Evolutionary conservation across 345 rosid genomes (phyloP).

Genomic region (Gynandropsis gynandra): DNA sequence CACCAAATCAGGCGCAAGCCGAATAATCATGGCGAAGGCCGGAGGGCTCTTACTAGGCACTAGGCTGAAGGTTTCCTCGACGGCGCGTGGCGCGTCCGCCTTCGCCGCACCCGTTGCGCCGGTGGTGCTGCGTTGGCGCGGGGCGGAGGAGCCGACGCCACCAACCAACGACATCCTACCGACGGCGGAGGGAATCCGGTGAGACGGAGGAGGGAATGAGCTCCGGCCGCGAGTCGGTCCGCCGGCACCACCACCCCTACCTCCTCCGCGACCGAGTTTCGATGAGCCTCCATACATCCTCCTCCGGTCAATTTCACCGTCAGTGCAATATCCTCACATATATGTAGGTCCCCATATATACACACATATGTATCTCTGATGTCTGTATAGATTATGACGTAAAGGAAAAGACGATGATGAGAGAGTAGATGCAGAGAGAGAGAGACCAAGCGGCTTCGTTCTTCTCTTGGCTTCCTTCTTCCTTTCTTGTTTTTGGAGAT

Average conservation of each 20-base stretch:
- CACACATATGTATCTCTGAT: background rate
- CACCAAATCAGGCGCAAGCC: conserved; percentile 75
- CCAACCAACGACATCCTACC: conserved; percentile 35
- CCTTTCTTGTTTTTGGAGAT: background rate
- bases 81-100: too few species aligned
- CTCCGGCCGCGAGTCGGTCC: conserved; percentile 34
- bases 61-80: conserved; percentile 67
- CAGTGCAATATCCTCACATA: conserved; percentile 16
- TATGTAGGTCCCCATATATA: background rate
- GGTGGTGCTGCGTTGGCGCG: conserved; percentile 27
- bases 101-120: conserved; percentile 23
- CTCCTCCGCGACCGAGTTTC: conserved; percentile 46
- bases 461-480: conserved; percentile 16
- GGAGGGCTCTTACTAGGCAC: conserved; percentile 50
- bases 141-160: conserved; percentile 28
- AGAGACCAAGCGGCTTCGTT: conserved; percentile 20
- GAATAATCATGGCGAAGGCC: conserved; percentile 71
- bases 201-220: conserved; percentile 41
- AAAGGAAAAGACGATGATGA: conserved; percentile 24
- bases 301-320: conserved; percentile 14
- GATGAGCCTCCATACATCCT: conserved; percentile 40
- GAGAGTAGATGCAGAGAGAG: conserved; percentile 9
- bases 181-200: conserved; percentile 32
- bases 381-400: conserved; percentile 12
- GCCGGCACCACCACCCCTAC: conserved; percentile 20